A percentile compares a stretch with the other conserved stretches of the same genome.
phyloP scores from a whole-genome alignment of 2,329 filamentous ascomycete genomes.

The Bipolaris zeicola region DNA sequence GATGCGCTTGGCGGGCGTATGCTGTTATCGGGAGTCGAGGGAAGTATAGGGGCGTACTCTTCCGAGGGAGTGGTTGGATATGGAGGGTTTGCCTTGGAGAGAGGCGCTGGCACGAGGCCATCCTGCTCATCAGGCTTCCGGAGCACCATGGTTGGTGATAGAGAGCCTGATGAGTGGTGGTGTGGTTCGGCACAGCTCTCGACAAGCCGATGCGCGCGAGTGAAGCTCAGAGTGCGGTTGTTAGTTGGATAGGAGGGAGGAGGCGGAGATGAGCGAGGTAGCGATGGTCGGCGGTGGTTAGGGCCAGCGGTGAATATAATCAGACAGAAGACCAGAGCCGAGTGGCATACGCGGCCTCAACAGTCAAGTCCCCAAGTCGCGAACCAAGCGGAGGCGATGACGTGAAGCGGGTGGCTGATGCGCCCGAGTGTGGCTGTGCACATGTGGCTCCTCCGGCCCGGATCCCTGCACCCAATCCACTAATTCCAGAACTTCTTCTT shows the following conservation, averaged over 20 bases:
- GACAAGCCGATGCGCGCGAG: not conserved
- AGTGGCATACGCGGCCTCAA: slow-evolving; percentile 14
- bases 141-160: slow-evolving; percentile 51
- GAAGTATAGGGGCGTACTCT: slow-evolving; percentile 34
- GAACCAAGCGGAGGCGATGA: slow-evolving; percentile 20
- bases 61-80: slow-evolving; percentile 53
- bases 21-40: slow-evolving; percentile 22
- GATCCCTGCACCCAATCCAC: slow-evolving; percentile 12
- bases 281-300: not conserved
- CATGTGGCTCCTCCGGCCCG: not conserved
- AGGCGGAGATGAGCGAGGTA: not conserved
- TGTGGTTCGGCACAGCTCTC: not conserved
- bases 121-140: slow-evolving; percentile 49
- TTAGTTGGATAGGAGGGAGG: not conserved
- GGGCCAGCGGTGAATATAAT: not conserved
- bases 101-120: slow-evolving; percentile 48
- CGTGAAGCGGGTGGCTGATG: slow-evolving; percentile 12
- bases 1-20: slow-evolving; percentile 44
- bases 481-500: slow-evolving; percentile 9
- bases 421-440: not conserved
- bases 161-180: slow-evolving; percentile 1
- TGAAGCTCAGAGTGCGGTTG: not conserved
- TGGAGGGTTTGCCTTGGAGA: slow-evolving; percentile 50
- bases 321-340: slow-evolving; percentile 1
- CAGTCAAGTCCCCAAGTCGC: slow-evolving; percentile 4